Conservation (phyloP, 2,329 filamentous ascomycete genomes). For the Aspergillus felis region DNA sequence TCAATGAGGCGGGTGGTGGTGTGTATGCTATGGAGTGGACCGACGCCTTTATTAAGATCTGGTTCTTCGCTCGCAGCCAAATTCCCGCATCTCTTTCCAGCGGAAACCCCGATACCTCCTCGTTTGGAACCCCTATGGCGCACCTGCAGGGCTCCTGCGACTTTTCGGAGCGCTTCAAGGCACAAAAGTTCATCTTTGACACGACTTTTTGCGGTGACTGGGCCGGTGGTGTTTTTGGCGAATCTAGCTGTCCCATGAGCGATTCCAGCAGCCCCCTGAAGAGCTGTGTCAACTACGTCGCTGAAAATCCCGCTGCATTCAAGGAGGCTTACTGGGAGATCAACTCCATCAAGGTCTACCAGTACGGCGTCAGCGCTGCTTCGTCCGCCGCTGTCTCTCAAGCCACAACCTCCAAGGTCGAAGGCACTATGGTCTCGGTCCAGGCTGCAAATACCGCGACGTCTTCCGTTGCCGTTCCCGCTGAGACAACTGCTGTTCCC, state of each 20-base stretch:
- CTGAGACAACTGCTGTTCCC: neutral
- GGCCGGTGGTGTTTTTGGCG: slow-evolving; percentile 46
- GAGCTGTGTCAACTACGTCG: slow-evolving; percentile 68
- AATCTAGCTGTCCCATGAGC: slow-evolving; percentile 57
- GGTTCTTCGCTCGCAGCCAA: slow-evolving; percentile 46
- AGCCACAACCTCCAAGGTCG: neutral
- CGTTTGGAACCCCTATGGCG: slow-evolving; percentile 46
- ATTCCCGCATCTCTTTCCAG: slow-evolving; percentile 45
- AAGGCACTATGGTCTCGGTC: neutral
- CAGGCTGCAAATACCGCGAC: neutral
- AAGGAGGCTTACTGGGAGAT: slow-evolving; percentile 73
- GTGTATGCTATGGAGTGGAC: slow-evolving; percentile 50
- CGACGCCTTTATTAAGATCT: slow-evolving; percentile 45
- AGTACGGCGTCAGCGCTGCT: slow-evolving; percentile 16
- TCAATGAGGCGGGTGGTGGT: slow-evolving; percentile 51
- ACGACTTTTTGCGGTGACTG: slow-evolving; percentile 55
- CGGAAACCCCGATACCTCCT: slow-evolving; percentile 41
- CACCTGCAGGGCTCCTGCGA: slow-evolving; percentile 42
- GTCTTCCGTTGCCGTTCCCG: neutral
- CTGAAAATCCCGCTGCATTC: slow-evolving; percentile 65
- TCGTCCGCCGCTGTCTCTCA: slow-evolving; percentile 2
- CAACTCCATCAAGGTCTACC: slow-evolving; percentile 66
- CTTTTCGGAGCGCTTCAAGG: slow-evolving; percentile 38
- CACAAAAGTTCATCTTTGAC: slow-evolving; percentile 46
- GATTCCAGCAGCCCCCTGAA: slow-evolving; percentile 58